Base-by-base conservation (phyloP, 129 eudicot genomes). In the Lactuca sativa region DNA sequence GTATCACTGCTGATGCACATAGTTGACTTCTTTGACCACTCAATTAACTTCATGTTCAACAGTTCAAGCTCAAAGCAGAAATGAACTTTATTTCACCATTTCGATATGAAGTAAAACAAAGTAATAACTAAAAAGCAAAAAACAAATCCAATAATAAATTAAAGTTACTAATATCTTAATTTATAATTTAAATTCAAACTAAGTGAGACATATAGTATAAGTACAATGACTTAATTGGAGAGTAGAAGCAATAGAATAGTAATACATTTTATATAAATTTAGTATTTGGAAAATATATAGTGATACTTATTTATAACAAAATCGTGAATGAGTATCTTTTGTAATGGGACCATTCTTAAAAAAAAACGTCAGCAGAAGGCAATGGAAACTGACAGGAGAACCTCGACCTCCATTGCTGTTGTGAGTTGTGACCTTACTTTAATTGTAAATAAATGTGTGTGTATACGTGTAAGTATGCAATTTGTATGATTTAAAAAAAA, bases 381-480 rank as follows among this genome's bases (percentile, higher is more conserved):
- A 66, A 78, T 59, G 65, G 81, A 81, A 88, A 81, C 84, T 83
- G 87, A 85, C 82, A 82, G 61, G 75, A 77, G 67, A 80, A 75
- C 82, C 78, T 85, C 73, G 78, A 75, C 82, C 78, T 85, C 73
- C 85, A 87, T 80, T 77, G 66, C 81, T 65, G 66, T 56, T 77
- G 74, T 71, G 80, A 74, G 66, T 55, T 77, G 73, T 69, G 80
- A 75, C 84, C 77, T 74, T 82, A 58, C 74, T 56, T 67, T 70
- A 60, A 38, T 7, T 72, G 55, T 74, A 31, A 53, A 62, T 61
- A 59, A 58, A 66, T 75, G 30, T 63, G 56, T 44, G 77, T 72
- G 38, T 36, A 41, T 56, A 38, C 12, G 58, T 72, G 76, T 49
- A 37, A 49, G 49, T 74, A 56, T 8, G 11, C 58, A 51, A 58